These are phyloP conservation scores for Pleurotus tuoliensis DNA, from an alignment of 768 basidiomycete genomes.

Conservation along the genomic window DNA sequence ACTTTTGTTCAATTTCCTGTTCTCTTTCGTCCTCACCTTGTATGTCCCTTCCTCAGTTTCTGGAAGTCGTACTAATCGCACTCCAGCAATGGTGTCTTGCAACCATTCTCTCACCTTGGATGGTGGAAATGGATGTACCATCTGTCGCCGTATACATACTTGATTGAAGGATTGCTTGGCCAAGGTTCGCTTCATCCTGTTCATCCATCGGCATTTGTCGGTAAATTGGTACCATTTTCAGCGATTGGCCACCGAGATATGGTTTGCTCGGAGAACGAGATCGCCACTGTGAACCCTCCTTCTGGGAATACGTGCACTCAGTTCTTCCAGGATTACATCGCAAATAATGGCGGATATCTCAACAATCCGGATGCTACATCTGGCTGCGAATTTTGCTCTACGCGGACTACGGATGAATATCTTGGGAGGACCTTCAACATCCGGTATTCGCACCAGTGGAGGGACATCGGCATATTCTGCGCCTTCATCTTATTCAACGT, in stretches of 20 bases:
- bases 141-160: conserved; percentile 39
- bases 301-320: conserved; percentile 46
- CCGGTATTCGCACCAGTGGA: conserved; percentile 48
- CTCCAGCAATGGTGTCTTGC: conserved; percentile 43
- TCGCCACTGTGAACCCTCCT: conserved; percentile 49
- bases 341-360: conserved; percentile 51
- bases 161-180: conserved; percentile 30
- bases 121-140: conserved; percentile 55
- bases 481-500: conserved; percentile 49
- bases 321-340: conserved; percentile 50
- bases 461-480: conserved; percentile 49
- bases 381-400: conserved; percentile 58
- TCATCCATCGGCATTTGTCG: conserved; percentile 25
- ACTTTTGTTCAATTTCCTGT: conserved; percentile 37
- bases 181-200: conserved; percentile 14
- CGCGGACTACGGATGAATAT: conserved; percentile 57
- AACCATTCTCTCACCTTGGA: conserved; percentile 39
- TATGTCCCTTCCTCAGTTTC: conserved; percentile 15
- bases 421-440: conserved; percentile 50
- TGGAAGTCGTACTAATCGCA: no score
- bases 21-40: conserved; percentile 46
- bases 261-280: conserved; percentile 49
- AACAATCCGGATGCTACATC: conserved; percentile 45
- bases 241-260: conserved; percentile 40
- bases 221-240: conserved; percentile 9